phyloP scores from a whole-genome alignment of 2,329 filamentous ascomycete species.

The Teratosphaeria pseudoeucalypti region DNA sequence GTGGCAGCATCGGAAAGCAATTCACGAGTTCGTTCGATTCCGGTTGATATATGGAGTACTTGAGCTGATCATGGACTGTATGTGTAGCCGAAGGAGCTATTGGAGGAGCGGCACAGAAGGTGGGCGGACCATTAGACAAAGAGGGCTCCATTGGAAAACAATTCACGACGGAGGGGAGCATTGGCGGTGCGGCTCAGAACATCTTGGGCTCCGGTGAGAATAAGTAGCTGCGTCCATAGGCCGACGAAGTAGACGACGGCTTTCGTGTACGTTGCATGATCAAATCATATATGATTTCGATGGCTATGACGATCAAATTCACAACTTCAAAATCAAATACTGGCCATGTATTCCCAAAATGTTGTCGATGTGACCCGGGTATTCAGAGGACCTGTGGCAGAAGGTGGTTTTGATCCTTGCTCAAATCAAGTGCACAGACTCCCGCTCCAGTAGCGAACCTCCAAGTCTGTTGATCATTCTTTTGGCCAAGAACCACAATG shows the following conservation, averaged over 20 bases:
- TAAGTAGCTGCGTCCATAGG: not conserved
- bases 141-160: constrained; percentile 29
- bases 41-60: not conserved
- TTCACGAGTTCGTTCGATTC: constrained; percentile 19
- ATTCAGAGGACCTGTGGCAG: too few species aligned
- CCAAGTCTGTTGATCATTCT: not conserved
- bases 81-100: constrained; percentile 20
- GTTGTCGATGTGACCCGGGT: not conserved
- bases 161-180: constrained; percentile 27
- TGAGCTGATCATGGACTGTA: not conserved
- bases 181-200: constrained; percentile 28
- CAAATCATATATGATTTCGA: too few species aligned
- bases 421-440: not conserved
- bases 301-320: too few species aligned
- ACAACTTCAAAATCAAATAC: too few species aligned
- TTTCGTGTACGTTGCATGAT: not conserved
- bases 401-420: not conserved
- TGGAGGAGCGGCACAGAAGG: constrained; percentile 27
- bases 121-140: constrained; percentile 29
- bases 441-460: not conserved
- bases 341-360: too few species aligned
- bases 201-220: constrained; percentile 22
- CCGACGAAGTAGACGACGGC: not conserved
- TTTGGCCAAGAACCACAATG: not conserved
- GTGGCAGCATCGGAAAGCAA: constrained; percentile 26